A percentile compares a stretch with the other conserved stretches of the same genome.
These are phyloP conservation scores for Rostrohypoxylon terebratum DNA, from an alignment of 495 filamentous ascomycete species.

Conservation along the genomic window DNA sequence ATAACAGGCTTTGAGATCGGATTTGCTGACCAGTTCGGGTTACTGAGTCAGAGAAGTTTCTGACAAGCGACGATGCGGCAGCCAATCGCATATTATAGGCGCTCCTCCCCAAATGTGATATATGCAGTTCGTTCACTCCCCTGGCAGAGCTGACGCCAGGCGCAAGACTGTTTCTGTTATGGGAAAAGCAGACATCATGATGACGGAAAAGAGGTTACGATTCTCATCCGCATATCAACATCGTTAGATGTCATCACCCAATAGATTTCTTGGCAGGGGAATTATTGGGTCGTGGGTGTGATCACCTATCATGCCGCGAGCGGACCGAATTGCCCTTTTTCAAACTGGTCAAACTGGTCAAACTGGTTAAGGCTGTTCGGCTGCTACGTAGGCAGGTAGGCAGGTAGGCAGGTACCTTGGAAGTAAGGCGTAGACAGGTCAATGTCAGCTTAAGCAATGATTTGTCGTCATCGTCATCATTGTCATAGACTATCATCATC, in stretches of 20 bases:
- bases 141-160: constrained; percentile 36
- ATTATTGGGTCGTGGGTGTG: constrained; percentile 27
- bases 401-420: background rate
- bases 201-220: constrained; percentile 22
- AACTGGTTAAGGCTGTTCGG: constrained; percentile 13
- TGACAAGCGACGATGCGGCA: constrained; percentile 11
- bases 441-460: constrained; percentile 4
- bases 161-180: constrained; percentile 34
- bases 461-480: background rate
- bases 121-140: constrained; percentile 21
- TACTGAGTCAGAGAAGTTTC: constrained; percentile 26
- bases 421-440: constrained; percentile 12
- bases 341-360: too few species aligned
- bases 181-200: constrained; percentile 13
- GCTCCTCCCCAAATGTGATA: constrained; percentile 1
- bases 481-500: constrained; percentile 13
- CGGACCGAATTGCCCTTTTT: constrained; percentile 36
- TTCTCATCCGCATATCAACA: constrained; percentile 29
- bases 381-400: background rate
- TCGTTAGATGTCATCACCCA: constrained; percentile 20
- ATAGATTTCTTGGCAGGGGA: constrained; percentile 40
- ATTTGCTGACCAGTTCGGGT: constrained; percentile 26
- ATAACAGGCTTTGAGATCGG: constrained; percentile 16
- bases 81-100: constrained; percentile 28
- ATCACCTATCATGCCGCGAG: constrained; percentile 36